Percentiles rank a stretch among this genome's conserved stretches.
Conservation (phyloP, 164 flowering plant genomes). For the Vitis rotundifolia region DNA sequence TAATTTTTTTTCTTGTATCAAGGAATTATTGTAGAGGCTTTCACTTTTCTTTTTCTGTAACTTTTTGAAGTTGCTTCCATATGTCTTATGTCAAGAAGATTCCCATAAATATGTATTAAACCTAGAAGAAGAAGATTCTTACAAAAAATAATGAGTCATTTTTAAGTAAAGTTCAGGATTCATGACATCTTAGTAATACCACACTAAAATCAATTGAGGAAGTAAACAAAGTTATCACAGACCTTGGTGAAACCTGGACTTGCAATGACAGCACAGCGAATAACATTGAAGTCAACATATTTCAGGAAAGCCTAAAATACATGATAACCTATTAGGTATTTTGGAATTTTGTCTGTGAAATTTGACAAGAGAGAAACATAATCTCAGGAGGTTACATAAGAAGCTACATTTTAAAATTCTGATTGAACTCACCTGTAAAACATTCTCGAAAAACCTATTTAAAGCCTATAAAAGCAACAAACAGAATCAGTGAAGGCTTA, state of each 20-base stretch:
- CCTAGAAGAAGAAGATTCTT: too few relatives aligned
- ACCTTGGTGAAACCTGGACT: slow-evolving; percentile 99
- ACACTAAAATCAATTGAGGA: background rate
- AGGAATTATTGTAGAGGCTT: too few relatives aligned
- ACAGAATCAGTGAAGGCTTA: background rate
- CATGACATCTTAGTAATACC: too few relatives aligned
- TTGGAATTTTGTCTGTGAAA: too few relatives aligned
- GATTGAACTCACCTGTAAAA: slow-evolving; percentile 58
- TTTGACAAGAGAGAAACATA: slow-evolving; percentile 3
- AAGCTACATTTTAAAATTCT: background rate
- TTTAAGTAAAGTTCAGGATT: too few relatives aligned
- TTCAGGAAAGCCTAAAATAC: slow-evolving; percentile 71
- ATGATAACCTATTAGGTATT: background rate
- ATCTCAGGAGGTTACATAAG: background rate
- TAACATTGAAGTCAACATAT: slow-evolving; percentile 83
- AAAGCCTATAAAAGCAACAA: slow-evolving; percentile 57
- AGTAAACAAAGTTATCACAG: background rate
- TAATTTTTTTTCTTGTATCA: too few relatives aligned
- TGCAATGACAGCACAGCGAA: slow-evolving; percentile 96
- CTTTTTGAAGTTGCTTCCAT: too few relatives aligned
- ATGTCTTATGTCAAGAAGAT: too few relatives aligned
- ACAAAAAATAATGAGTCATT: too few relatives aligned
- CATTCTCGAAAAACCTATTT: slow-evolving; percentile 86
- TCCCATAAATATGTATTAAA: too few relatives aligned
- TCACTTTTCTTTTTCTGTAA: too few relatives aligned